Percentiles rank a stretch among this genome's conserved stretches.
phyloP scores from a whole-genome alignment of 1,139 yeast genomes.

The Nakaseomyces sp. region DNA sequence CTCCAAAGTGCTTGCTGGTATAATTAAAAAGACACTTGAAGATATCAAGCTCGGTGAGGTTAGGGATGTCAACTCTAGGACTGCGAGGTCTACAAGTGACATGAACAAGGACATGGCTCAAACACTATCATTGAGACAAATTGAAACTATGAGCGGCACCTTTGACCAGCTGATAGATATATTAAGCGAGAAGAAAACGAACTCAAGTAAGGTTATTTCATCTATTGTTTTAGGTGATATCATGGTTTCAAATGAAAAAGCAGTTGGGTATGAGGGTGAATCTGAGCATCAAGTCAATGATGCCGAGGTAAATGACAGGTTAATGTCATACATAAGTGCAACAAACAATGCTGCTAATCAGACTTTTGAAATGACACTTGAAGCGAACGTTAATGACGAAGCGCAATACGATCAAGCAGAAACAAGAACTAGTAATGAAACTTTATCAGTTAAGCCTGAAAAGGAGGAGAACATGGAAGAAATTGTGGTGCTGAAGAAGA shows the following conservation, averaged over 20 bases:
- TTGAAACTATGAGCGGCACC: not conserved
- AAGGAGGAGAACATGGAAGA: conserved; percentile 15
- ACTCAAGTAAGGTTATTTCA: not conserved
- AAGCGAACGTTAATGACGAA: not conserved
- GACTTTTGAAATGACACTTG: not conserved
- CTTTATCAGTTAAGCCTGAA: not conserved
- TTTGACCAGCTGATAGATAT: not conserved
- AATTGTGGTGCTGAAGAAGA: conserved; percentile 42
- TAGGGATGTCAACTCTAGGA: not conserved
- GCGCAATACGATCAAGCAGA: not conserved
- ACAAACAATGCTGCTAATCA: not conserved
- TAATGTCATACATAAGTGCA: not conserved
- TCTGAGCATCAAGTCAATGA: not conserved
- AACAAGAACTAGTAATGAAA: too few species aligned
- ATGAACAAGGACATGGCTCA: not conserved
- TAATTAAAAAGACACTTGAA: conserved; percentile 33
- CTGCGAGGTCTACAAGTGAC: not conserved
- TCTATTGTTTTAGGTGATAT: not conserved
- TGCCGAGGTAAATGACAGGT: conserved; percentile 2
- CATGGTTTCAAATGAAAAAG: not conserved
- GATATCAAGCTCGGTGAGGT: conserved; percentile 5
- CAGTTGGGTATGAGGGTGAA: not conserved
- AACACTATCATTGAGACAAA: not conserved
- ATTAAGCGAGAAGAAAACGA: not conserved
- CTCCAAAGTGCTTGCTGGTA: conserved; percentile 48